Conservation (phyloP, 2,329 filamentous ascomycete genomes). For the Paraconiothyrium sp. region DNA sequence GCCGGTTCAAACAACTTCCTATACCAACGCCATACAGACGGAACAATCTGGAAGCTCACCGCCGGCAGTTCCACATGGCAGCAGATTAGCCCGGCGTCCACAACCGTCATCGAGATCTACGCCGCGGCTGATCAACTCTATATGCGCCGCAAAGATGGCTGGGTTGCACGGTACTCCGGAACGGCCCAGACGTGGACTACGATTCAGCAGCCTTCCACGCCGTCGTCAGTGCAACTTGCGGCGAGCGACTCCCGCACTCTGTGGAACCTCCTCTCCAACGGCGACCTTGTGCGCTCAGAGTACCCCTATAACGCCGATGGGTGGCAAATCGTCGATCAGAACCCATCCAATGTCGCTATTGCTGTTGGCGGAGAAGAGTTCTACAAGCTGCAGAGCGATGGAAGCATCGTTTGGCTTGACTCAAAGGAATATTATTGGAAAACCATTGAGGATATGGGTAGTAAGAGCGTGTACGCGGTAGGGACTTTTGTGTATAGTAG, state of each 20-base stretch:
- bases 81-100: conserved; percentile 29
- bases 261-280: conserved; percentile 37
- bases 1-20: conserved; percentile 33
- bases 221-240: conserved; percentile 32
- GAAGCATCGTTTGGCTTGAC: conserved; percentile 39
- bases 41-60: conserved; percentile 36
- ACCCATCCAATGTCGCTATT: conserved; percentile 33
- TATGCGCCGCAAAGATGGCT: conserved; percentile 40
- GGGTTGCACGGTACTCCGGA: conserved; percentile 37
- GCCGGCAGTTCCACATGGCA: conserved; percentile 32
- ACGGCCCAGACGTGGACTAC: conserved; percentile 31
- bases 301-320: conserved; percentile 33
- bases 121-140: conserved; percentile 39
- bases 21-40: conserved; percentile 41
- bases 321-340: conserved; percentile 37
- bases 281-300: conserved; percentile 35
- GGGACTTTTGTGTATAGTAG: conserved; percentile 34
- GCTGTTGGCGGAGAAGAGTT: conserved; percentile 39
- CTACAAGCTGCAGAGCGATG: conserved; percentile 40
- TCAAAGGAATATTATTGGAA: conserved; percentile 31
- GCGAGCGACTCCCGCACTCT: conserved; percentile 36
- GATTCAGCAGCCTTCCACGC: conserved; percentile 33
- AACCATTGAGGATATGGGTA: conserved; percentile 30
- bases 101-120: conserved; percentile 39
- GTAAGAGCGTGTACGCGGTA: conserved; percentile 27